Percentiles rank a stretch among this genome's conserved stretches.
phyloP scores from a whole-genome alignment of 768 basidiomycete genomes.

The Steccherinum ochraceum region DNA sequence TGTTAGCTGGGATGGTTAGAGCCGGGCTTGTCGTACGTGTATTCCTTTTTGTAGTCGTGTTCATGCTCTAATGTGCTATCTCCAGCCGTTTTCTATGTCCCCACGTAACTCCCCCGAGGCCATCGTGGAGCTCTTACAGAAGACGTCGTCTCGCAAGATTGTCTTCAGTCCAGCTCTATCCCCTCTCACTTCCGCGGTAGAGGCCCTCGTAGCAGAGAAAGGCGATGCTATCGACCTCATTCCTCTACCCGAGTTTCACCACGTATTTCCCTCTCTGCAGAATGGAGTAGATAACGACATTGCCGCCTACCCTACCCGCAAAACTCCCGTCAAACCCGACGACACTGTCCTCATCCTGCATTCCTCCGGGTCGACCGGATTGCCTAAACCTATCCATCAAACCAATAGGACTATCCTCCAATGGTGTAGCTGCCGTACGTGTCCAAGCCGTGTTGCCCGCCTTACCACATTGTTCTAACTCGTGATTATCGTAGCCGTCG shows the following conservation, averaged over 20 bases:
- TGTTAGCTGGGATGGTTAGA: background rate
- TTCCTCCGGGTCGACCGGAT: constrained; percentile 45
- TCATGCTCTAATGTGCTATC: too few relatives aligned
- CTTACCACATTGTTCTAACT: background rate
- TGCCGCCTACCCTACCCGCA: constrained; percentile 1
- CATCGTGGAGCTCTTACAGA: constrained; percentile 28
- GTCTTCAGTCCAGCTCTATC: constrained; percentile 27
- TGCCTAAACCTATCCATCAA: constrained; percentile 34
- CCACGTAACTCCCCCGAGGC: constrained; percentile 31
- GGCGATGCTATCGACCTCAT: constrained; percentile 10
- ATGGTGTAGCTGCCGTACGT: constrained; percentile 13
- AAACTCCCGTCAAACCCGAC: background rate
- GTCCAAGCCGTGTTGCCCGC: background rate
- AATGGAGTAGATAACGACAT: constrained; percentile 4
- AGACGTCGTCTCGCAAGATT: constrained; percentile 32
- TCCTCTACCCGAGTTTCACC: constrained; percentile 10
- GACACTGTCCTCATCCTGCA: constrained; percentile 32
- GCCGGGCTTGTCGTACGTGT: constrained; percentile 8
- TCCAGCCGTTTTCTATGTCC: constrained; percentile 28
- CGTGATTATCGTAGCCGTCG: background rate
- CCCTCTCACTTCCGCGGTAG: constrained; percentile 25
- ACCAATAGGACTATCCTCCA: constrained; percentile 12
- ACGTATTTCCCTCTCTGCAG: constrained; percentile 9
- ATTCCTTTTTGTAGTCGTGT: background rate
- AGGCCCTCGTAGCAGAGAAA: constrained; percentile 11